Base-by-base conservation (phyloP, 2,329 filamentous ascomycete species). In the Elsinoe perseae region DNA sequence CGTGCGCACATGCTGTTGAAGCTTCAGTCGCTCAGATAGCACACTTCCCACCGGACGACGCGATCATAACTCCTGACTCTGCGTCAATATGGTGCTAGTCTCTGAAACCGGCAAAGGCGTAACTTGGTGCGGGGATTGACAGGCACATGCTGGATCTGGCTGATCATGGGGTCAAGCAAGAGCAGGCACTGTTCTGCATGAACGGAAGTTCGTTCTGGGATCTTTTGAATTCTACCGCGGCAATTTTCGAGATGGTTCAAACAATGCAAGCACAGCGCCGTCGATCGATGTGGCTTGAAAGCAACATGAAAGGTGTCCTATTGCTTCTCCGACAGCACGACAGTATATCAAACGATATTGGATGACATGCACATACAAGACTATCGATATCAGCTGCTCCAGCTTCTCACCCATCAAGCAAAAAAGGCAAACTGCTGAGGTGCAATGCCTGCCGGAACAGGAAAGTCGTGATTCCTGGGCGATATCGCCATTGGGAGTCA, bases 161-260 rank as follows among this genome's bases (percentile, higher is more conserved):
- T 52, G 48, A 52, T 52, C 48, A 52, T 52, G 48, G 20, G 48
- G 32, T 36, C 48, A 52, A 52, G 48, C 48, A 52, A 52, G 48
- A 52, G 25, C 48, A 52, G 12, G 48, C 28, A 25, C 30, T 9
- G 48, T 36, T 16, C 32, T 12, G 12, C 9, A 14, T 3, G 4
- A 3, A 14, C 12, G 5, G 32, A 34, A 30, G 23, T 20, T 7
- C 7, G 14, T 23, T 36, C 16, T 30, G 28, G 14, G 8, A 20
- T 18, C 30, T 25, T 50, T 34, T 34, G 28, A 9, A 25, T 32
- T 38, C 20, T 25, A 16, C 48, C 48, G 48, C 48, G 48, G 48
- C 32, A 52, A 52, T 16, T 16, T 14, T 38, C 30, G 32, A 38
- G 6, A 27, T 9, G n/a, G 23, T 12, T 14, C 40, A 25, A 20